Evolutionary conservation across 164 flowering plant species (phyloP), one percentile per base, ranked within the genome.

Genomic region (Stephania japonica): DNA sequence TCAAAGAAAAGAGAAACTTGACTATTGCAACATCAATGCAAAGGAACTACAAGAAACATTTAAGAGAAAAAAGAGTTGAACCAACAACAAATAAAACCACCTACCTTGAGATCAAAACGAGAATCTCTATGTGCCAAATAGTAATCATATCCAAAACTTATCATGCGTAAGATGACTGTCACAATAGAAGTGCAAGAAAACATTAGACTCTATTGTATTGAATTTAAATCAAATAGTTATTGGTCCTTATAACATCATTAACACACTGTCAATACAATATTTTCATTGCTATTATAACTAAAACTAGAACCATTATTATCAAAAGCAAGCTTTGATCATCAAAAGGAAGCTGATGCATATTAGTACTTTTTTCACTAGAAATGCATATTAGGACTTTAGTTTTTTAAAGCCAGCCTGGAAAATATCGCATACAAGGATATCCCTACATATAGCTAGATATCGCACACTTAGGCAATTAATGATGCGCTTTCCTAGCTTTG

Each of bases 61-160:
- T 5, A 53, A 26, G n/a, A n/a, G n/a, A n/a, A n/a, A n/a, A n/a
- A n/a, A n/a, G n/a, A 67, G 50, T 69, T 44, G 41, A 79, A 41
- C 25, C 9, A 59, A 32, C 14, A 67, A 25, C 16, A 1, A 42
- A 49, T 42, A 41, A 63, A 32, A 50, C 7, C 72, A 56, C 47
- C 68, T 83, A 95, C 99, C 98, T 93, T 78, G 69, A 83, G 83
- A 83, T 92, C 90, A 85, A 89, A 84, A 59, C 64, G 83, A 79
- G 88, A 78, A 68, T 69, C 84, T 74, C 75, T 79, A 68, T 76
- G 80, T 67, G 91, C 88, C 95, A 91, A 91, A 27, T 89, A 88
- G 83, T 88, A 91, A 81, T 95, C 99, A 86, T 80, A 91, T 66
- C 95, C 99, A 89, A 87, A 95, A 87, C 99, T 95, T 85, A 95